Conservation (phyloP, 1,284 basidiomycete genomes). For the Sporisorium graminicola region DNA sequence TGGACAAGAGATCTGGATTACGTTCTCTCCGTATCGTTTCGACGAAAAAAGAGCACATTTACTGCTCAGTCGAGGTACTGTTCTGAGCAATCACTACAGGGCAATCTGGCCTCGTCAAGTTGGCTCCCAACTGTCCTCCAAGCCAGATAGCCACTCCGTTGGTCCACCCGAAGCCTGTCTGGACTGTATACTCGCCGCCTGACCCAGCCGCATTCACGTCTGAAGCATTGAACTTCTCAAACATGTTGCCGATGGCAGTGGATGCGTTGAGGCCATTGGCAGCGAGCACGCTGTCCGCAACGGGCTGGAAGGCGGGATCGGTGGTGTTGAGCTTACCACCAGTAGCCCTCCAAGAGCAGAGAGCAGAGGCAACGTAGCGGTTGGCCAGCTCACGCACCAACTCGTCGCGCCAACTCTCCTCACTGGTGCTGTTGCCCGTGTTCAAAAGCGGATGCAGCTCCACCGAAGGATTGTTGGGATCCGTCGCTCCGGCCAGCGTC, state of each 20-base stretch:
- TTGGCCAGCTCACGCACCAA: slow-evolving; percentile 82
- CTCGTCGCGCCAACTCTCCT: slow-evolving; percentile 78
- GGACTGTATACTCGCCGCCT: slow-evolving; percentile 81
- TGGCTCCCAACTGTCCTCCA: slow-evolving; percentile 45
- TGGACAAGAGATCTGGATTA: too few relatives aligned
- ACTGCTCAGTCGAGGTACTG: slow-evolving; percentile 10
- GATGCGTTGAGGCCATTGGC: slow-evolving; percentile 58
- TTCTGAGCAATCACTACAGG: slow-evolving; percentile 32
- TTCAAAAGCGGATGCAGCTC: slow-evolving; percentile 75
- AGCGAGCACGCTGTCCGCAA: slow-evolving; percentile 23
- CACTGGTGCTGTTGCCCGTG: slow-evolving; percentile 76
- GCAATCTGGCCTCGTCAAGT: slow-evolving; percentile 43
- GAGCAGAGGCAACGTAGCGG: slow-evolving; percentile 82
- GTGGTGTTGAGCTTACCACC: slow-evolving; percentile 81
- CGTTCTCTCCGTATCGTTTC: too few relatives aligned
- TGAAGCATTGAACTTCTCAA: slow-evolving; percentile 79
- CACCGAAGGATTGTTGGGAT: slow-evolving; percentile 57
- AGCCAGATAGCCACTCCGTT: slow-evolving; percentile 52
- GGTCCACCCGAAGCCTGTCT: slow-evolving; percentile 71
- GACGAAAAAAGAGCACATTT: background rate
- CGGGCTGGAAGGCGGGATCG: slow-evolving; percentile 74
- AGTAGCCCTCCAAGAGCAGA: slow-evolving; percentile 85
- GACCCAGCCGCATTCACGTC: slow-evolving; percentile 85
- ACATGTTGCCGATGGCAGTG: slow-evolving; percentile 71
- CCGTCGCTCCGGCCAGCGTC: slow-evolving; percentile 74